Evolutionary conservation across 192 early-diverging fungal species (phyloP), one percentile per base, ranked within the genome.

Genomic region (Coemansia sp.): DNA sequence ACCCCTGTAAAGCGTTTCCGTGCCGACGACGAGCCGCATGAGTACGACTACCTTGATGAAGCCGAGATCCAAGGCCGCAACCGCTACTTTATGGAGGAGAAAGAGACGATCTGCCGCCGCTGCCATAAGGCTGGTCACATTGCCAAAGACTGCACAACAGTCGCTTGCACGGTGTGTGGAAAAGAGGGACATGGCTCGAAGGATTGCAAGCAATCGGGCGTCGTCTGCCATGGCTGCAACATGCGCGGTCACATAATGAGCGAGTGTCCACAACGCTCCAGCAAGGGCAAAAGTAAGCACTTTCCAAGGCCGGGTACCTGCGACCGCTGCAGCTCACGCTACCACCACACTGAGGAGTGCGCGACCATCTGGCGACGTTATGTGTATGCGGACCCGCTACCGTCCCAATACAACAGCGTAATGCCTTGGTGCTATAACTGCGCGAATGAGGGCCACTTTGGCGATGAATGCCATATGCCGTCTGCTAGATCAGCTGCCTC

Each of bases 11-110:
- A 55, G 32, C 66, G 62, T 0, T 9, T 41, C 1, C 55, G 28
- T 22, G 34, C 34, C 10, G 64, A 55, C 12, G 32, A 55, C 18
- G 70, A 65, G 25, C 59, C 54, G 25, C 57, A 68, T 34, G 73
- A 75, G 54, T 80, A 74, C 62, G 78, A 67, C 32, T 80, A 80
- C 21, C 68, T 80, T 25, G 78, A 80, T 23, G 78, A 74, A 49
- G 73, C 73, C 19, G 69, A 80, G 62, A 74, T 80, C 58, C 72
- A 74, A 64, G 78, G 78, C 26, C 73, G 47, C 24, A 80, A 71
- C 52, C 68, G 78, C 41, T 80, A 80, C 66, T 80, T 74, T 58
- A 74, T 80, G 72, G 78, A 80, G 49, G 78, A 80, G 41, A 73
- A 80, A 21, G 69, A 74, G 27, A 65, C 61, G 7, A 65, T 71